These are phyloP conservation scores for Calophaca sinica DNA, from an alignment of 306 rosid genomes.

Conservation along the genomic window DNA sequence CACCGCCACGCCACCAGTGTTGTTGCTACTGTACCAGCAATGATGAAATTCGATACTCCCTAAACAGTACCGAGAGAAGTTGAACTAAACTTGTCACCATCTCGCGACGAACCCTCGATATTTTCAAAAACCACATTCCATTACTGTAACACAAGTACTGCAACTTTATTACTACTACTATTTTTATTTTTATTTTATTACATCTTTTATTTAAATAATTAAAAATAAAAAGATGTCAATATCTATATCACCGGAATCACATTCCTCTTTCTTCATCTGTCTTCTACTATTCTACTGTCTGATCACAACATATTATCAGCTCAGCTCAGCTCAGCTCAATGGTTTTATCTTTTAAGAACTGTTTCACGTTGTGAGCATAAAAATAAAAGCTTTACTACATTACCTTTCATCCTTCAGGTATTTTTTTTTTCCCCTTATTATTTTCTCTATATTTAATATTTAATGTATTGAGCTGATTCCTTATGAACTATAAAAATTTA, in stretches of 20 bases:
- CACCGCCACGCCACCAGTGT: no score
- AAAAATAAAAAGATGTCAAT: not conserved
- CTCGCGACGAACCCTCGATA: not conserved
- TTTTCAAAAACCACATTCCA: not conserved
- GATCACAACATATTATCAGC: not conserved
- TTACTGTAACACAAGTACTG: not conserved
- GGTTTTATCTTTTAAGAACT: conserved; percentile 14
- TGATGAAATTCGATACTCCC: no score
- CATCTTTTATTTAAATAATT: not conserved
- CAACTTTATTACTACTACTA: not conserved
- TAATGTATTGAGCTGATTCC: not conserved
- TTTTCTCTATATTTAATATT: not conserved
- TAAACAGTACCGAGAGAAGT: not conserved
- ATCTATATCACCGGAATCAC: conserved; percentile 27
- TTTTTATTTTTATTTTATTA: not conserved
- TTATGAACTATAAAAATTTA: not conserved
- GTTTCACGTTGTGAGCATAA: conserved; percentile 21
- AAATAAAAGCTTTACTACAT: not conserved
- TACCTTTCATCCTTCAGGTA: conserved; percentile 55
- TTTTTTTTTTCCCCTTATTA: conserved; percentile 1
- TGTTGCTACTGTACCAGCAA: no score
- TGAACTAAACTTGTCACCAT: not conserved
- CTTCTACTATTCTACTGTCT: not conserved
- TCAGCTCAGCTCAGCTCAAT: not conserved
- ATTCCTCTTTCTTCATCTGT: conserved; percentile 28